These are phyloP conservation scores for Geotrichum candidum DNA, from an alignment of 1,139 yeast species.

Conservation along the genomic window DNA sequence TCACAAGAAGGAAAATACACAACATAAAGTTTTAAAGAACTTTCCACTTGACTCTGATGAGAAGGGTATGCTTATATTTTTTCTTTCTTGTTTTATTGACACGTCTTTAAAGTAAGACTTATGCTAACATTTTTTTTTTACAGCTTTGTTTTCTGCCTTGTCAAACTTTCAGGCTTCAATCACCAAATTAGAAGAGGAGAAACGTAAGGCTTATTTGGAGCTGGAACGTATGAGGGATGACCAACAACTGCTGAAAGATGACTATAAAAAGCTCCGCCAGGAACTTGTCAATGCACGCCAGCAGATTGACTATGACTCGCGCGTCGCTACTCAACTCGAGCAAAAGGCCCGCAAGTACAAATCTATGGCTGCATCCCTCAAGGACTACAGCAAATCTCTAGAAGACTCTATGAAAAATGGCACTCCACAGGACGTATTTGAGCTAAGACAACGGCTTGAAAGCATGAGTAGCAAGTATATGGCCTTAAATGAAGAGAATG, in stretches of 20 bases:
- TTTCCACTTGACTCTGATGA: conserved; percentile 29
- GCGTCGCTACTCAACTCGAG: conserved; percentile 17
- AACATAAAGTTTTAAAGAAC: conserved; percentile 26
- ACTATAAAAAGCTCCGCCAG: conserved; percentile 17
- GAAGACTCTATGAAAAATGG: conserved; percentile 12
- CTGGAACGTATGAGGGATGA: conserved; percentile 9
- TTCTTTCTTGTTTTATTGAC: background rate
- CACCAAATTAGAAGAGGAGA: conserved; percentile 24
- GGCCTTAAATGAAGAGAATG: background rate
- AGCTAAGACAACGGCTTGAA: conserved; percentile 11
- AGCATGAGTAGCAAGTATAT: background rate
- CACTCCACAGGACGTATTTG: conserved; percentile 14
- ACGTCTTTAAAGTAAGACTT: background rate
- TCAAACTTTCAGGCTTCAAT: conserved; percentile 26
- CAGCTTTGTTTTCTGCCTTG: conserved; percentile 26
- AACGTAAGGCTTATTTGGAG: conserved; percentile 15
- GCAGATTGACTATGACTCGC: conserved; percentile 12
- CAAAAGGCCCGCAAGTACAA: conserved; percentile 23
- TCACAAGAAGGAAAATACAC: conserved; percentile 15
- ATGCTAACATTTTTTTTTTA: background rate
- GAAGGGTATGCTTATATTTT: conserved; percentile 18
- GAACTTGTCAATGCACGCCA: conserved; percentile 13
- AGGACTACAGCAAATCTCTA: conserved; percentile 18
- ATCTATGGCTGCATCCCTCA: conserved; percentile 20
- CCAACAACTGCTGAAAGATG: conserved; percentile 17